phyloP scores from a whole-genome alignment of 805 yeast species.

The Sugiyamaella americana region DNA sequence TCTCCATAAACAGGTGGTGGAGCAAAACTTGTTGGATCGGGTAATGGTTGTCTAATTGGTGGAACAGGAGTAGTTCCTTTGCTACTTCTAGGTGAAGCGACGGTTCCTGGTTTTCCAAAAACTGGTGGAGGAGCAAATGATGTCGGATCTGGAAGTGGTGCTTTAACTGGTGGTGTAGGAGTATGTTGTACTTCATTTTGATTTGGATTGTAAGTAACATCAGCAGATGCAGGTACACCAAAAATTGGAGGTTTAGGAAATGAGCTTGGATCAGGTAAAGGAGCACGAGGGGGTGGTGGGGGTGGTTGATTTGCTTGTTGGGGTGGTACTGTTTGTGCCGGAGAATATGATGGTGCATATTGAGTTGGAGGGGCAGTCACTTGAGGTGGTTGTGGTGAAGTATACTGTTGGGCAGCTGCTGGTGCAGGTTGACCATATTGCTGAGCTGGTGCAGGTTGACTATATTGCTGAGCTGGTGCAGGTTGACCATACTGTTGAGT shows the following conservation, averaged over 20 bases:
- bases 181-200: not conserved
- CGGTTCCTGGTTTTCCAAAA: conserved; percentile 12
- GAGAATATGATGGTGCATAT: not conserved
- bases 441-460: not conserved
- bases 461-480: conserved; percentile 5
- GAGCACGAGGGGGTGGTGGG: conserved; percentile 9
- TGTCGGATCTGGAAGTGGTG: conserved; percentile 22
- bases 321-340: not conserved
- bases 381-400: conserved; percentile 4
- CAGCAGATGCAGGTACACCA: conserved; percentile 13
- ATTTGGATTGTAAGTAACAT: conserved; percentile 5
- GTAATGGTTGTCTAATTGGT: conserved; percentile 1
- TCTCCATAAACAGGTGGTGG: not conserved
- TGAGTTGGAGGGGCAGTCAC: conserved; percentile 1
- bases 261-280: conserved; percentile 19
- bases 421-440: conserved; percentile 9
- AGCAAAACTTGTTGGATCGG: conserved; percentile 1
- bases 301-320: conserved; percentile 1
- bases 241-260: conserved; percentile 11
- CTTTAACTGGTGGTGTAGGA: conserved; percentile 8
- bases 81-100: conserved; percentile 3
- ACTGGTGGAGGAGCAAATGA: conserved; percentile 26
- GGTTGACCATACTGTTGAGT: conserved; percentile 15
- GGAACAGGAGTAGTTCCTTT: conserved; percentile 10
- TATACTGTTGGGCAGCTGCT: conserved; percentile 7